Conservation (phyloP, 192 early-diverging fungal species). For the Backusella sp. region DNA sequence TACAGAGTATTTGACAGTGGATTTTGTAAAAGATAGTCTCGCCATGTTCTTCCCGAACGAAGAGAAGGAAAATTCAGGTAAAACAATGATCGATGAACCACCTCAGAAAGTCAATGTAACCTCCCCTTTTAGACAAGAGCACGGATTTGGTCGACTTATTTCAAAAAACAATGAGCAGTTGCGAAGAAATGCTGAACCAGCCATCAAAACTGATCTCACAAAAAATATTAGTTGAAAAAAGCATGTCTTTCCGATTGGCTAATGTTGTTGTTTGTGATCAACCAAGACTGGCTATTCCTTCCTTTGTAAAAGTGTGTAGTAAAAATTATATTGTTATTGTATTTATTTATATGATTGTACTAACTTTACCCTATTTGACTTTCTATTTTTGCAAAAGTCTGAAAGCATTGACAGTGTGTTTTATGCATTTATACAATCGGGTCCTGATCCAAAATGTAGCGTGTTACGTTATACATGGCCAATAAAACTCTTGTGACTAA, state of each 20-base stretch:
- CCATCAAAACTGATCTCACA: background rate
- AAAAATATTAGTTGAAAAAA: background rate
- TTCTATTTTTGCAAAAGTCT: background rate
- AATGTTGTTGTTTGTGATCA: slow-evolving; percentile 1
- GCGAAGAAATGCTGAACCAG: slow-evolving; percentile 2
- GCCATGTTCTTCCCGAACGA: background rate
- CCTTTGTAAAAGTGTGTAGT: background rate
- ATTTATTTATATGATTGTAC: slow-evolving; percentile 1
- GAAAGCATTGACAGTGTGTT: slow-evolving; percentile 5
- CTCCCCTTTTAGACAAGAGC: background rate
- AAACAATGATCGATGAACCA: background rate
- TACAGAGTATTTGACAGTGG: background rate
- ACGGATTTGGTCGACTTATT: background rate
- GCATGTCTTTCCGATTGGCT: background rate
- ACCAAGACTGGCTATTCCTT: background rate
- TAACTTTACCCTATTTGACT: background rate
- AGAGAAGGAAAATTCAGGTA: background rate
- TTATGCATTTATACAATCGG: slow-evolving; percentile 13
- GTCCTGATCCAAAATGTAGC: slow-evolving; percentile 10
- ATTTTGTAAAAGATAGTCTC: slow-evolving; percentile 3
- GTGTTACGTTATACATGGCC: background rate
- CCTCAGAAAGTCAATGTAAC: background rate
- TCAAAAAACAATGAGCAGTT: background rate
- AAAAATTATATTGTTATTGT: background rate
- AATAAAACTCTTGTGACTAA: background rate